Conservation (phyloP, 2,329 filamentous ascomycete species). For the Calonectria pauciramosa region DNA sequence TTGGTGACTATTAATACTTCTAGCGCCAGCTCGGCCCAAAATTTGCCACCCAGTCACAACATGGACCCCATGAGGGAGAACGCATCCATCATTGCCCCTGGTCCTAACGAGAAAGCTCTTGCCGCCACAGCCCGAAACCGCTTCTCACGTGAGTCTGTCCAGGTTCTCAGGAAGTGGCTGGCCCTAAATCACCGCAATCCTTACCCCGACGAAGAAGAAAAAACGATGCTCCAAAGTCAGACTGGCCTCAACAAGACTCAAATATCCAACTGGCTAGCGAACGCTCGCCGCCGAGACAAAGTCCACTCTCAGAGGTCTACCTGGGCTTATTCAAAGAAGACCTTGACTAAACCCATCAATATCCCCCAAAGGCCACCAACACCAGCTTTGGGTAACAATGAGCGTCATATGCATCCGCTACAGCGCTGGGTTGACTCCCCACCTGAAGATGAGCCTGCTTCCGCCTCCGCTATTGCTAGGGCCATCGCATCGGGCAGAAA, state of each 20-base stretch:
- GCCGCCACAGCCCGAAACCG: slow-evolving; percentile 76
- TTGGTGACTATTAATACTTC: slow-evolving; percentile 66
- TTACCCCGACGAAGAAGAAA: slow-evolving; percentile 90
- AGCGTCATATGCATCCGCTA: slow-evolving; percentile 67
- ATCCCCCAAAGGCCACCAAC: slow-evolving; percentile 76
- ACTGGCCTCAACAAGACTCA: slow-evolving; percentile 88
- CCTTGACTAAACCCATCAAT: slow-evolving; percentile 75
- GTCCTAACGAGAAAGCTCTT: neutral
- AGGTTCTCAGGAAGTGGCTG: slow-evolving; percentile 87
- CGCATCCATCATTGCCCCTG: neutral
- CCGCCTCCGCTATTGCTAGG: slow-evolving; percentile 69
- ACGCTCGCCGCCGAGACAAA: slow-evolving; percentile 87
- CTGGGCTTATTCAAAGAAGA: slow-evolving; percentile 74
- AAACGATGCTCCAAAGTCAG: slow-evolving; percentile 80
- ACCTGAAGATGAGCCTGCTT: slow-evolving; percentile 71
- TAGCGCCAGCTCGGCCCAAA: slow-evolving; percentile 49
- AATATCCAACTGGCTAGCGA: slow-evolving; percentile 93
- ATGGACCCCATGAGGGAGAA: too few relatives aligned
- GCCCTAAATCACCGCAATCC: slow-evolving; percentile 83
- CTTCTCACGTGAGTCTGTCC: slow-evolving; percentile 85
- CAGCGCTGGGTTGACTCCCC: slow-evolving; percentile 73
- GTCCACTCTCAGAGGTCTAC: slow-evolving; percentile 75
- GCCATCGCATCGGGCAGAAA: slow-evolving; percentile 68
- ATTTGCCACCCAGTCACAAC: slow-evolving; percentile 43
- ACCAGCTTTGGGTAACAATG: slow-evolving; percentile 66